Conservation (phyloP, 2,329 filamentous ascomycete species). For the Clonostachys rosea region DNA sequence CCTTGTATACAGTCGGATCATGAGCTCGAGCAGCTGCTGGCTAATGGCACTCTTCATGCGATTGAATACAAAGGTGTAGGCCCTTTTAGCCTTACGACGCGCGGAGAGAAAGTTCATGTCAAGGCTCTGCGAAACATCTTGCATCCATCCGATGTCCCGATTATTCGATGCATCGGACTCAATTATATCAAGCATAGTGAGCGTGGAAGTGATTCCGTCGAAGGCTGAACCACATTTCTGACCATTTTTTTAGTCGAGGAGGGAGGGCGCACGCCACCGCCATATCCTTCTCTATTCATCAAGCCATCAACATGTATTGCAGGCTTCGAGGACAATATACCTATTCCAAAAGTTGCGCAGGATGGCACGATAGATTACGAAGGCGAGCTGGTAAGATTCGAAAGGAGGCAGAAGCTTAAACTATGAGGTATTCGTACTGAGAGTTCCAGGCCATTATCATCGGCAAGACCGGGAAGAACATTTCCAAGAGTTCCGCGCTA, state of each 20-base stretch:
- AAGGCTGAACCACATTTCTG: too few species aligned
- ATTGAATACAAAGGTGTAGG: conserved; percentile 17
- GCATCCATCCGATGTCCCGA: conserved; percentile 21
- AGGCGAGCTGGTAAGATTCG: background rate
- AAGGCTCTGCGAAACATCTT: conserved; percentile 21
- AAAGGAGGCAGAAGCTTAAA: too few species aligned
- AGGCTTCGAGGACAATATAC: conserved; percentile 25
- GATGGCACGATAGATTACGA: conserved; percentile 41
- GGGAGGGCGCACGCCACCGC: conserved; percentile 44
- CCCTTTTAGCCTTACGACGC: conserved; percentile 12
- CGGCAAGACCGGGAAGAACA: conserved; percentile 46
- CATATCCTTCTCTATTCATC: conserved; percentile 44
- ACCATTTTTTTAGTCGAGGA: conserved; percentile 34
- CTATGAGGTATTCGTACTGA: too few species aligned
- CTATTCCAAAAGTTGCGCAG: conserved; percentile 39
- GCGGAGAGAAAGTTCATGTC: conserved; percentile 18
- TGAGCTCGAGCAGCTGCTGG: conserved; percentile 17
- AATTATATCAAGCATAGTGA: conserved; percentile 29
- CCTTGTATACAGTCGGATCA: conserved; percentile 15
- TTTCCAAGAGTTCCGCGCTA: conserved; percentile 35
- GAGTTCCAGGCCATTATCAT: conserved; percentile 35
- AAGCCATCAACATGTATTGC: conserved; percentile 38
- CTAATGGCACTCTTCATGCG: conserved; percentile 16
- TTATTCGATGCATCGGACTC: conserved; percentile 26
- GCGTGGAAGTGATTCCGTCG: too few species aligned